Conservation (phyloP, 108 stramenopile species). For the Epipyxis sp. region DNA sequence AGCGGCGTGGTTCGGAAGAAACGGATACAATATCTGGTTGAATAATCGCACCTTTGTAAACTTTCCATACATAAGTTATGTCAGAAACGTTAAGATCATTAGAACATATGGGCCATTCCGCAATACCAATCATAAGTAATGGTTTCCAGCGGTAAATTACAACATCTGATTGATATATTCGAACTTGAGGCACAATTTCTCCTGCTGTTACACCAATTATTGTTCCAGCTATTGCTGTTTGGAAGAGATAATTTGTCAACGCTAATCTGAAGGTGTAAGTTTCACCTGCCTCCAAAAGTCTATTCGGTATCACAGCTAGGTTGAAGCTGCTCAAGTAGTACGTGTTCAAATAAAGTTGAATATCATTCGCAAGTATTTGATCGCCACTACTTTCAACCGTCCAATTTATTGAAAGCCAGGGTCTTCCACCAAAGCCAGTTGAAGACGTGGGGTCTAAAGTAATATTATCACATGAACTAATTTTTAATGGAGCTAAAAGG, state of each 20-base stretch:
- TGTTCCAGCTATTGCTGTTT: neutral
- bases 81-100: neutral
- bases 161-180: neutral
- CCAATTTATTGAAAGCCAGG: neutral
- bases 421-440: neutral
- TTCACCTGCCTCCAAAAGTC: neutral
- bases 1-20: neutral
- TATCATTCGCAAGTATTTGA: too few relatives aligned
- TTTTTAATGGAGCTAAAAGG: neutral
- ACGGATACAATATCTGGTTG: neutral
- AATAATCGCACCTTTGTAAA: neutral
- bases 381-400: constrained; percentile 12
- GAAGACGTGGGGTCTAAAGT: neutral
- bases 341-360: too few relatives aligned
- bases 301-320: constrained; percentile 19
- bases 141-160: constrained; percentile 8
- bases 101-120: neutral
- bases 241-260: neutral
- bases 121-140: neutral
- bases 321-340: constrained; percentile 24
- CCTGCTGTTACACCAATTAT: too few relatives aligned
- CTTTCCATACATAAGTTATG: neutral
- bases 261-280: neutral
- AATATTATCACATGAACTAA: neutral
- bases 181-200: constrained; percentile 14